Conservation (phyloP, 1,139 yeast species). For the Pichia sp. region DNA sequence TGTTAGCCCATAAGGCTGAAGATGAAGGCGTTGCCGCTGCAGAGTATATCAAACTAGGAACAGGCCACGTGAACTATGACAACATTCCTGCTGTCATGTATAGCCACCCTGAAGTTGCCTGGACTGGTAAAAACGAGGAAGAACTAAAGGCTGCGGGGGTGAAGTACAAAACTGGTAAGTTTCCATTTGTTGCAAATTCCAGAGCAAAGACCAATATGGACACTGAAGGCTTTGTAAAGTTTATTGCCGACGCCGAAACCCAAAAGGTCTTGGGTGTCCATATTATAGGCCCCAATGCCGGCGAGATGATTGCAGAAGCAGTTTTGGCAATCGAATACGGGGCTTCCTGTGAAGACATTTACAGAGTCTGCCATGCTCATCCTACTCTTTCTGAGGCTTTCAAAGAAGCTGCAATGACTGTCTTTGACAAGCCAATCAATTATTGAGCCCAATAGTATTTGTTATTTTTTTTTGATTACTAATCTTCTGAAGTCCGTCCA, state of each 20-base stretch:
- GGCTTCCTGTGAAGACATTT: slow-evolving; percentile 95
- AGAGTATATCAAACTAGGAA: slow-evolving; percentile 87
- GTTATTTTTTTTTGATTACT: no score
- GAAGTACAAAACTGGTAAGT: slow-evolving; percentile 90
- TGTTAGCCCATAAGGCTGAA: slow-evolving; percentile 99
- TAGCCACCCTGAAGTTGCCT: slow-evolving; percentile 98
- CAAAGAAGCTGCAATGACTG: slow-evolving; percentile 95
- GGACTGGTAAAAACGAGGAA: slow-evolving; percentile 97
- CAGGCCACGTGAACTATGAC: slow-evolving; percentile 97
- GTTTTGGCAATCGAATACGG: slow-evolving; percentile 98
- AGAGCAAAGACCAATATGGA: slow-evolving; percentile 98
- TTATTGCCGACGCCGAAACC: slow-evolving; percentile 93
- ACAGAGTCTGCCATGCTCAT: slow-evolving; percentile 97
- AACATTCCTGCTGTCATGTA: slow-evolving; percentile 98
- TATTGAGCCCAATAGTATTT: slow-evolving; percentile 17
- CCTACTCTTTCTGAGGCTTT: slow-evolving; percentile 97
- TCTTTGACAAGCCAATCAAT: slow-evolving; percentile 60
- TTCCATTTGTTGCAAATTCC: slow-evolving; percentile 98
- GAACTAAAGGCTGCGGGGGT: slow-evolving; percentile 92
- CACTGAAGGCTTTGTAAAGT: slow-evolving; percentile 95
- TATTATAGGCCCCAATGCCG: slow-evolving; percentile 97
- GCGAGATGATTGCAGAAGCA: slow-evolving; percentile 99
- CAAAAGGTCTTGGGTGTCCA: slow-evolving; percentile 96
- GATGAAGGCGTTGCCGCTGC: slow-evolving; percentile 99
- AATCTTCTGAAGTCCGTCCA: no score